Percentiles rank a stretch among this genome's conserved stretches.
These are phyloP conservation scores for Phytophthora crassamura DNA, from an alignment of 352 stramenopile genomes.

Conservation along the genomic window DNA sequence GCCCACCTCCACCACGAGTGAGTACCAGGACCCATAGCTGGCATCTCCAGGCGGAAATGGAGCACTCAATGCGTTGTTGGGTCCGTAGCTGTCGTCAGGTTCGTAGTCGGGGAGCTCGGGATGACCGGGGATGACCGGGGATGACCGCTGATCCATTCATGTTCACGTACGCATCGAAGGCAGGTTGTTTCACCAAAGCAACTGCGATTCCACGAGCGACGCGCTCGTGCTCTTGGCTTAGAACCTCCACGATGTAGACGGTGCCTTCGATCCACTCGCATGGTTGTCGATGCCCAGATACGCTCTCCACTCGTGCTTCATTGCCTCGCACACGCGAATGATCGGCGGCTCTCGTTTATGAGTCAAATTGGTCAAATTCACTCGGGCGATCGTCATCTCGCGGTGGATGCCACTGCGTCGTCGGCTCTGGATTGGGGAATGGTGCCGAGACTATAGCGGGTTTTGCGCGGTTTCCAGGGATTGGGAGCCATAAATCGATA, in stretches of 20 bases:
- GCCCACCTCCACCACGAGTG: background rate
- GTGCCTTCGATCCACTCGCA: slow-evolving; percentile 6
- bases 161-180: background rate
- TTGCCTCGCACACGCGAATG: slow-evolving; percentile 1
- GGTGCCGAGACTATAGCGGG: too few relatives aligned
- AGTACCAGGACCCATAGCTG: background rate
- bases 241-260: slow-evolving; percentile 3
- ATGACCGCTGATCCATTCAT: background rate
- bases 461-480: too few relatives aligned
- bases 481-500: too few relatives aligned
- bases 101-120: too few relatives aligned
- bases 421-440: too few relatives aligned
- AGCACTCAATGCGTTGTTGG: background rate
- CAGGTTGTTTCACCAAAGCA: background rate
- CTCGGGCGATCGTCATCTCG: background rate
- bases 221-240: too few relatives aligned
- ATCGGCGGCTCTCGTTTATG: background rate
- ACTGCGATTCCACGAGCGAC: too few relatives aligned
- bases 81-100: background rate
- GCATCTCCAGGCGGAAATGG: background rate
- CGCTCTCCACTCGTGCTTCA: background rate
- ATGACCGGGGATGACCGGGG: too few relatives aligned
- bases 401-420: background rate
- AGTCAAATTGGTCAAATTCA: background rate
- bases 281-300: slow-evolving; percentile 1